These are phyloP conservation scores for Closterium sp. DNA, from an alignment of 139 green algal genomes.

Conservation along the genomic window DNA sequence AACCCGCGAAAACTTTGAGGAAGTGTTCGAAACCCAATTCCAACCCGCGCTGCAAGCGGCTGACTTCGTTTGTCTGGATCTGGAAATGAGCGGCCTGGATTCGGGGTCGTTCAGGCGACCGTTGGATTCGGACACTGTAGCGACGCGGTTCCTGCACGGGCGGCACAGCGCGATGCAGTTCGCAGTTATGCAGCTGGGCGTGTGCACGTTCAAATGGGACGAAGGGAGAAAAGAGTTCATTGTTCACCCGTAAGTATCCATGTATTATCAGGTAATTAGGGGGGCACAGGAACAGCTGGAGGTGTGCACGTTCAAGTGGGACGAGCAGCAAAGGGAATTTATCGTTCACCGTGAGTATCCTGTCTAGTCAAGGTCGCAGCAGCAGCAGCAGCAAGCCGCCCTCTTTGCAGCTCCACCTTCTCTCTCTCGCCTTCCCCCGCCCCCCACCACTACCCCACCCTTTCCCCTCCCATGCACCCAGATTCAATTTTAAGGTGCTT, in stretches of 20 bases:
- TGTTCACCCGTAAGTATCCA: not conserved
- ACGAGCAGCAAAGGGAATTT: too few relatives aligned
- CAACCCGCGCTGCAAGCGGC: conserved; percentile 1
- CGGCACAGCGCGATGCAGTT: conserved; percentile 26
- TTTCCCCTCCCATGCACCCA: too few relatives aligned
- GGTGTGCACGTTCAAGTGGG: too few relatives aligned
- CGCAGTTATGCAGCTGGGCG: conserved; percentile 13
- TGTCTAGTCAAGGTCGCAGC: too few relatives aligned
- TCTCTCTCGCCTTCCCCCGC: too few relatives aligned
- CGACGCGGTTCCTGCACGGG: conserved; percentile 26
- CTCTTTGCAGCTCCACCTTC: too few relatives aligned
- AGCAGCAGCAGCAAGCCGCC: too few relatives aligned
- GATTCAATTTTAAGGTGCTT: too few relatives aligned
- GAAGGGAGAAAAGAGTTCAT: not conserved
- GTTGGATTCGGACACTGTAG: conserved; percentile 22
- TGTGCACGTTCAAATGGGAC: conserved; percentile 31
- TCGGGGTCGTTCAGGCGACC: conserved; percentile 14
- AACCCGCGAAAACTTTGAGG: not conserved
- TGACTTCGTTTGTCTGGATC: conserved; percentile 35
- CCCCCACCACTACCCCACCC: too few relatives aligned
- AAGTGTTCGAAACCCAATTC: conserved; percentile 12
- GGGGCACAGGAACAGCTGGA: too few relatives aligned
- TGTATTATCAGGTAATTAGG: too few relatives aligned
- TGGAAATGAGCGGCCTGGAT: conserved; percentile 30
- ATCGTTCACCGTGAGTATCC: too few relatives aligned